Conservation (phyloP, 768 basidiomycete species). For the Mycena filopes region DNA sequence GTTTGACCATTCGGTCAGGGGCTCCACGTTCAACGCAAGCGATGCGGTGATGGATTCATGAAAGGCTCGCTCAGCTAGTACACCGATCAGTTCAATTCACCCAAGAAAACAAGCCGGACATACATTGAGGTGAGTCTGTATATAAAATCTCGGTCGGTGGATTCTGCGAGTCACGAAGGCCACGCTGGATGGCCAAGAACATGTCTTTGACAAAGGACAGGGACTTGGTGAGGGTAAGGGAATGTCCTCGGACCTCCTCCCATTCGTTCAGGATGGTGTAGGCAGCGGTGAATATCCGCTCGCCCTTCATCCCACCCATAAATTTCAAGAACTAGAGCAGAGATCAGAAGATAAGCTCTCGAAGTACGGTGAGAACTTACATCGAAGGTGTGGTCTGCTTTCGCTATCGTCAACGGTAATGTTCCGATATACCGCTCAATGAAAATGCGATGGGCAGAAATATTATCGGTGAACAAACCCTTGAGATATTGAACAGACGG, state of each 20-base stretch:
- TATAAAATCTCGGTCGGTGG: conserved; percentile 1
- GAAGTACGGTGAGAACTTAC: not conserved
- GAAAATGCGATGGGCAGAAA: not conserved
- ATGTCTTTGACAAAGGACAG: not conserved
- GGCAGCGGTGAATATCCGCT: conserved; percentile 1
- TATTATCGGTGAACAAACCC: not conserved
- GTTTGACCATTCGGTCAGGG: conserved; percentile 2
- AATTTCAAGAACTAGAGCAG: not conserved
- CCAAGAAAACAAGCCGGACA: not conserved
- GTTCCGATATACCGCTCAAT: conserved; percentile 1
- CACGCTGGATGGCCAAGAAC: not conserved
- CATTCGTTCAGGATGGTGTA: not conserved
- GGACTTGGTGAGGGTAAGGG: not conserved
- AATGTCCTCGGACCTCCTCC: not conserved
- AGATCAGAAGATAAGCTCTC: not conserved
- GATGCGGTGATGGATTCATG: conserved; percentile 1
- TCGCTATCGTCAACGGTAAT: not conserved
- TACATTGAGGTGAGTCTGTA: not conserved
- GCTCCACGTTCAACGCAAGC: not conserved
- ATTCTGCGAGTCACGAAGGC: not conserved
- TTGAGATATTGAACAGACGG: not conserved
- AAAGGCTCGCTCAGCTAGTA: conserved; percentile 3
- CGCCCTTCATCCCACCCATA: not conserved
- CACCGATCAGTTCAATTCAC: not conserved
- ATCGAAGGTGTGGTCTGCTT: not conserved